Evolutionary conservation across 495 filamentous ascomycete genomes (phyloP).

Genomic region (Trichoderma erinaceum): DNA sequence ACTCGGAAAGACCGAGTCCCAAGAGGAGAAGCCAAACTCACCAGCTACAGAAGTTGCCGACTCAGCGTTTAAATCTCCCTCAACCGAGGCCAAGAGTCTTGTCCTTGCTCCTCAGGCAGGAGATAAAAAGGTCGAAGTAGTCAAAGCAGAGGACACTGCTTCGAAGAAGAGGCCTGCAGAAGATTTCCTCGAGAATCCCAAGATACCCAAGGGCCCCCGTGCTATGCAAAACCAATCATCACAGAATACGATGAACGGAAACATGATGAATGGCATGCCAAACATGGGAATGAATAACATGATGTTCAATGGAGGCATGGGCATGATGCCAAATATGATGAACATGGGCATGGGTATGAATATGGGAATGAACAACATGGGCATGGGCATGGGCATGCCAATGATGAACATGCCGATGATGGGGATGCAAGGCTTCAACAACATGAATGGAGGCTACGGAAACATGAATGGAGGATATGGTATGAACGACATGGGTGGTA

Average conservation of each 20-base stretch:
- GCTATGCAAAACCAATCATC: slow-evolving; percentile 46
- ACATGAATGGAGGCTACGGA: slow-evolving; percentile 45
- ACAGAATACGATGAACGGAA: slow-evolving; percentile 35
- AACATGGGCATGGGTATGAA: slow-evolving; percentile 38
- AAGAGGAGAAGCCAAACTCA: slow-evolving; percentile 30
- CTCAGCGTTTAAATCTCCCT: slow-evolving; percentile 24
- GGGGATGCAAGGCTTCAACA: slow-evolving; percentile 38
- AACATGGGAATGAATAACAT: slow-evolving; percentile 43
- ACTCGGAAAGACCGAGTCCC: not conserved
- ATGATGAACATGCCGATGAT: slow-evolving; percentile 22
- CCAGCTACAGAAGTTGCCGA: slow-evolving; percentile 28
- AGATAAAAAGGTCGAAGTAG: slow-evolving; percentile 26
- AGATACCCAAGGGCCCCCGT: slow-evolving; percentile 55
- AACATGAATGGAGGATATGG: slow-evolving; percentile 22
- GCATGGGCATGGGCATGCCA: slow-evolving; percentile 22
- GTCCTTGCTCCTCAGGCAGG: slow-evolving; percentile 20
- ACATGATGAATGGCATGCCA: slow-evolving; percentile 36
- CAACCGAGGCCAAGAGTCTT: slow-evolving; percentile 18
- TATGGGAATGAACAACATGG: slow-evolving; percentile 17
- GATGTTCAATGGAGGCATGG: slow-evolving; percentile 40
- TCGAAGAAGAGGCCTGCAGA: slow-evolving; percentile 80
- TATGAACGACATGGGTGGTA: slow-evolving; percentile 23
- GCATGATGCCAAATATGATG: slow-evolving; percentile 33
- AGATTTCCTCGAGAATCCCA: slow-evolving; percentile 58
- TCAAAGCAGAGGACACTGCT: slow-evolving; percentile 32